These are phyloP conservation scores for Cryphonectria japonica DNA, from an alignment of 2,329 filamentous ascomycete genomes.

Conservation along the genomic window DNA sequence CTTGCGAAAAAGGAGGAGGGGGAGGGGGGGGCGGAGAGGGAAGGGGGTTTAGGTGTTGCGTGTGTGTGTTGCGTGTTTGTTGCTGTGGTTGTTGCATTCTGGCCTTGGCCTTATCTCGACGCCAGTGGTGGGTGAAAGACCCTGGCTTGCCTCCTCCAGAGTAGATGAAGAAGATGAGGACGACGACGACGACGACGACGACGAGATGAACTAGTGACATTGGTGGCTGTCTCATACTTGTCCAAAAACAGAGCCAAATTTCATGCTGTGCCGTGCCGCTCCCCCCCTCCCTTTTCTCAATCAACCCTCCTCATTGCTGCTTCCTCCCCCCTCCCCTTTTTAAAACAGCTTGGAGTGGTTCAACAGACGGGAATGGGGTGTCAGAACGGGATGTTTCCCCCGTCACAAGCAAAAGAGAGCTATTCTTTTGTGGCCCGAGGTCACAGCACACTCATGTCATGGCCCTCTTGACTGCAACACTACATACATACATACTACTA, in stretches of 20 bases:
- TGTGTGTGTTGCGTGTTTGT: background rate
- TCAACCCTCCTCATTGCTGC: too few relatives aligned
- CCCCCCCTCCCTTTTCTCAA: background rate
- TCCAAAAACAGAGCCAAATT: background rate
- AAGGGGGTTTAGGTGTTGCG: background rate
- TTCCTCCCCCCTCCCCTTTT: background rate
- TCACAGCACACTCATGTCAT: too few relatives aligned
- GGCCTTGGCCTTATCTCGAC: background rate
- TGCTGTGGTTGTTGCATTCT: background rate
- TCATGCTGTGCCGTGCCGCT: conserved; percentile 10
- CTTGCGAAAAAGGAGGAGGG: background rate
- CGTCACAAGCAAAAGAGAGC: background rate
- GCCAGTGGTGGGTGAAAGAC: background rate
- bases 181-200: background rate
- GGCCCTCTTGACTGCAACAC: background rate
- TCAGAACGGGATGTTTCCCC: conserved; percentile 7
- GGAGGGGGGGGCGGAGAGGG: too few relatives aligned
- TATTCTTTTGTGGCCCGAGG: background rate
- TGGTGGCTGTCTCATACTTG: background rate
- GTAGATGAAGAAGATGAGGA: background rate
- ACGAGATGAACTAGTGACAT: background rate
- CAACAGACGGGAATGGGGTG: background rate
- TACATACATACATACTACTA: background rate
- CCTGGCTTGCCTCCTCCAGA: too few relatives aligned
- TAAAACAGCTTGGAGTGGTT: background rate